A percentile compares a stretch with the other conserved stretches of the same genome.
Conservation (phyloP, 2,329 filamentous ascomycete genomes). For the Claviceps sp. region DNA sequence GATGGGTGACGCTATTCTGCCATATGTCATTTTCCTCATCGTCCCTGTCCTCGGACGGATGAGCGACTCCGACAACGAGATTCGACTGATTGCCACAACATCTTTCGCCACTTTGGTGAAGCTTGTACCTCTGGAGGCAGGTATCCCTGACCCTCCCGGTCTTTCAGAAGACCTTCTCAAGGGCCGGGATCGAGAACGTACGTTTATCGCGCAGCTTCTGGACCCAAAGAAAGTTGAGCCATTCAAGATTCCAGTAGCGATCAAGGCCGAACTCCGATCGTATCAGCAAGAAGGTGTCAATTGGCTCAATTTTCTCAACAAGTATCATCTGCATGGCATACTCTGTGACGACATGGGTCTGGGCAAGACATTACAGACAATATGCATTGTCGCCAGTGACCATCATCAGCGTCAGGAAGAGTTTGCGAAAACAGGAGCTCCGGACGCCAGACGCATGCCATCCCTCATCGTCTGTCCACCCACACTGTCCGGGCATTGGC, state of each 20-base stretch:
- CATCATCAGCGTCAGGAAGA: slow-evolving; percentile 89
- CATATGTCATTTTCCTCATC: slow-evolving; percentile 97
- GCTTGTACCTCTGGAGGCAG: slow-evolving; percentile 88
- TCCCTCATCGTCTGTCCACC: slow-evolving; percentile 94
- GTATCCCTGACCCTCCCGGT: slow-evolving; percentile 91
- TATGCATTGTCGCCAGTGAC: slow-evolving; percentile 96
- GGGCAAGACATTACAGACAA: slow-evolving; percentile 90
- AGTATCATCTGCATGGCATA: slow-evolving; percentile 94
- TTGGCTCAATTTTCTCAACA: slow-evolving; percentile 96
- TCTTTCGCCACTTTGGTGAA: slow-evolving; percentile 96
- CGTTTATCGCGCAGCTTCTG: slow-evolving; percentile 91
- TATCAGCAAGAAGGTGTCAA: slow-evolving; percentile 99
- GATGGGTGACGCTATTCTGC: slow-evolving; percentile 91
- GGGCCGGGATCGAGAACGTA: slow-evolving; percentile 84
- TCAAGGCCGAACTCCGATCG: slow-evolving; percentile 90
- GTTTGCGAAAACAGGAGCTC: slow-evolving; percentile 66
- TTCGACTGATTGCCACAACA: slow-evolving; percentile 86
- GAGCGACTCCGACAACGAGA: slow-evolving; percentile 96
- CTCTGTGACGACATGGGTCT: slow-evolving; percentile 99
- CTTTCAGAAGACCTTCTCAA: slow-evolving; percentile 78
- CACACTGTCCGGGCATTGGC: slow-evolving; percentile 94
- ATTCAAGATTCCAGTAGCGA: slow-evolving; percentile 86
- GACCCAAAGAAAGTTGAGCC: slow-evolving; percentile 94
- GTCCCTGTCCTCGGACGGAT: slow-evolving; percentile 93
- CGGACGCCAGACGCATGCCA: slow-evolving; percentile 67